Base-by-base conservation (phyloP, 2,329 filamentous ascomycete genomes). In the Colletotrichum trifolii region DNA sequence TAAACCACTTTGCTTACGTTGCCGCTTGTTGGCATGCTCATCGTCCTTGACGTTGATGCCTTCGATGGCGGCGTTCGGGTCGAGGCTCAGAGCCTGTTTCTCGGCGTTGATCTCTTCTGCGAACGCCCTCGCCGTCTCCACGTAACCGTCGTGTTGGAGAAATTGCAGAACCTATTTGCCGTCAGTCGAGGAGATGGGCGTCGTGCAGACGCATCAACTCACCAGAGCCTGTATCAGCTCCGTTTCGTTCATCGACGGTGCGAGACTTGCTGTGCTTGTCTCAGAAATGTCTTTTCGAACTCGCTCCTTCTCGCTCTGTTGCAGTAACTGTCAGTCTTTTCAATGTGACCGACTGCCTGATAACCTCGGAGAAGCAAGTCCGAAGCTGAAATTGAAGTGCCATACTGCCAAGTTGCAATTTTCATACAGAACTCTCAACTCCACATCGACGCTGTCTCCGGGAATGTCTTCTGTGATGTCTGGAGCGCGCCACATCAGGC, bases 141-240 rank as follows among this genome's bases (percentile, higher is more conserved):
- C 91, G 70, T 97, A 98, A 64, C 96, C 96, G 72, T 98, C 96
- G 71, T 98, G 95, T 42, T 94, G 92, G 12, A 99, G 82, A 70
- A 97, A 98, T 77, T 97, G 94, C 43, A 94, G 85, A 15, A 89
- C 85, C 81, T 84, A 59, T 38, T n/a, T 38, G 11, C 9, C 42
- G 8, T 33, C 52, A 62, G 42, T 71, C 54, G 61, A 36, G 17
- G 54, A 11, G n/a, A 9, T 43, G 25, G 10, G 7, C 17, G 38
- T 8, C 12, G n/a, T 17, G 11, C 8, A 10, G 39, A 38, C 15
- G 47, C 10, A 12, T 38, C 50, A 49, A 68, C 81, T 68, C 73
- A 95, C 89, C 61, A 98, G 81, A 70, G 91, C 87, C 74, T 97
- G 94, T 42, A 97, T 88, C 52, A 98, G 84, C 34, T 91, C 84